Base-by-base conservation (phyloP, 2,329 filamentous ascomycete species). In the Metarhizium robertsii region DNA sequence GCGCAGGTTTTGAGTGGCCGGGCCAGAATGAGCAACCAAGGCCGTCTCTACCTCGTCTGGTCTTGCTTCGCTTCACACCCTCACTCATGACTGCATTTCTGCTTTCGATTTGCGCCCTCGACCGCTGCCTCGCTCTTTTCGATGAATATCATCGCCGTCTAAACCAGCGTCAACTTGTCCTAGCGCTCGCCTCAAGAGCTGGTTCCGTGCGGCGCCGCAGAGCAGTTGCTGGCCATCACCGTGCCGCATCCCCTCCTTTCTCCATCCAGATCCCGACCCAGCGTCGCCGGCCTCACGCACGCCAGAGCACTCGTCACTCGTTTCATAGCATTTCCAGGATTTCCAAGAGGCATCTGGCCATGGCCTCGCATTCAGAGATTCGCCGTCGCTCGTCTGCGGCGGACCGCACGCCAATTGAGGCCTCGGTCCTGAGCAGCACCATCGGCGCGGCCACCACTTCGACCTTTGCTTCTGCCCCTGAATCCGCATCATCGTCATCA, bases 21-120 rank as follows among this genome's bases (percentile, higher is more conserved):
- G 40, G 14, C 43, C 43, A 46, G 43, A n/a, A 46, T 46, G 43
- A 46, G n/a, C 43, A 46, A 25, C 14, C 16, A 18, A 18, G 40
- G n/a, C n/a, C 18, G 18, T 34, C 32, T 34, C 32, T 34, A 11
- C 7, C n/a, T 46, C 43, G 43, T 20, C 43, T 42, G 40, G 40
- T 42, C 40, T 42, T 42, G 8, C n/a, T 50, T 57, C 56, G 47
- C 57, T 50, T 51, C 55, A 54, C 47, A 55, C 52, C 45, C 53
- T 65, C 59, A 61, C 66, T 65, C 73, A 80, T 80, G 77, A 76
- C 72, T 64, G 70, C 68, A 63, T 73, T 72, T 64, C 71, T 77
- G 58, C 65, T 78, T 57, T 69, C 71, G 66, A 69, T 77, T 60
- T 79, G 76, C 66, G 71, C 73, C 65, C 66, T 71, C 61, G 73